These are phyloP conservation scores for Flaveria trinervia DNA, from an alignment of 129 eudicot species.

Conservation along the genomic window DNA sequence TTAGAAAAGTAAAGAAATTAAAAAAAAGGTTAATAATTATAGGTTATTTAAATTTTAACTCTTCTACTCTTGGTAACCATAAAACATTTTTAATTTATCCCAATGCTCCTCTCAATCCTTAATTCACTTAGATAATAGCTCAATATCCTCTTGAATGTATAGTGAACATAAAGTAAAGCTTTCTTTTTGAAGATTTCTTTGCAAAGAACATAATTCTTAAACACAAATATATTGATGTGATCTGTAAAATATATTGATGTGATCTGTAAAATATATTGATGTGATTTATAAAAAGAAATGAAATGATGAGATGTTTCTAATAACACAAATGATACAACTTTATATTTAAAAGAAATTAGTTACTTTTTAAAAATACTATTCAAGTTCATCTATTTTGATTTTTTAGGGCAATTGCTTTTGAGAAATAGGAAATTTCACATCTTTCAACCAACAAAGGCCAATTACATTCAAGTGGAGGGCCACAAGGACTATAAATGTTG, in stretches of 20 bases:
- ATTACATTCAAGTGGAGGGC: constrained; percentile 30
- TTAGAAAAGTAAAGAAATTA: too few relatives aligned
- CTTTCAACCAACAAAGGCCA: constrained; percentile 25
- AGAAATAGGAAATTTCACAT: constrained; percentile 10
- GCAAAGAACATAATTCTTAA: too few relatives aligned
- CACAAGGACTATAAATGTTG: constrained; percentile 28
- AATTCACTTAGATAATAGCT: too few relatives aligned
- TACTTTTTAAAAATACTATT: neutral
- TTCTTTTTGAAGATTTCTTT: too few relatives aligned
- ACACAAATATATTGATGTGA: too few relatives aligned
- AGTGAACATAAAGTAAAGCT: too few relatives aligned
- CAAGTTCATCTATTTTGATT: neutral
- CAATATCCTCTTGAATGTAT: too few relatives aligned
- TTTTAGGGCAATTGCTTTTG: neutral
- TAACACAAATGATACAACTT: neutral
- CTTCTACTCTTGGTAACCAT: too few relatives aligned
- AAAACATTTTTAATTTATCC: too few relatives aligned
- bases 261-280: neutral
- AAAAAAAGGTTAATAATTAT: too few relatives aligned
- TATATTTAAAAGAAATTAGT: neutral
- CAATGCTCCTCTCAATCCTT: too few relatives aligned
- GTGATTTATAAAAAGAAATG: constrained; percentile 6
- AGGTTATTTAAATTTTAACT: too few relatives aligned
- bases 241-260: neutral
- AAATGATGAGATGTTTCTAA: neutral